These are phyloP conservation scores for Endotrypanum monterogeii DNA, from an alignment of 208 protist genomes.

Conservation along the genomic window DNA sequence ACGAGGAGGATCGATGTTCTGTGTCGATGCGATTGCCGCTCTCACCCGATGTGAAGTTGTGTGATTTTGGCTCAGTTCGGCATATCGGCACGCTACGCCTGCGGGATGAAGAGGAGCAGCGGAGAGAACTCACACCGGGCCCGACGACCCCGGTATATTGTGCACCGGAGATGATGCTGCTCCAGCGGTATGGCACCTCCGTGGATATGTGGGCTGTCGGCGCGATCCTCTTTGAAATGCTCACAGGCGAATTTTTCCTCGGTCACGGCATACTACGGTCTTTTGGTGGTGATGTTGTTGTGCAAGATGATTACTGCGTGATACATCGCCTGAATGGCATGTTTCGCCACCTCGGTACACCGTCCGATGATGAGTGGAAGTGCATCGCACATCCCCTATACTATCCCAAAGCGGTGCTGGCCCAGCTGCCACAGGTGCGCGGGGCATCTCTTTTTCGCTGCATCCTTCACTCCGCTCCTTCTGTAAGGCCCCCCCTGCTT, in stretches of 20 bases:
- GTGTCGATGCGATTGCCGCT: slow-evolving; percentile 9
- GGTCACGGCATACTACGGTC: slow-evolving; percentile 88
- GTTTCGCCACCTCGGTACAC: slow-evolving; percentile 94
- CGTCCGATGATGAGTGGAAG: slow-evolving; percentile 93
- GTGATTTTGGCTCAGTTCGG: slow-evolving; percentile 82
- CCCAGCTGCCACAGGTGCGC: slow-evolving; percentile 66
- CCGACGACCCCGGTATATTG: slow-evolving; percentile 96
- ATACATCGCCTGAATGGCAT: slow-evolving; percentile 96
- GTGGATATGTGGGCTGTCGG: slow-evolving; percentile 93
- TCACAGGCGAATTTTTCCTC: slow-evolving; percentile 92
- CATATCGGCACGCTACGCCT: slow-evolving; percentile 87
- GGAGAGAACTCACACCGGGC: slow-evolving; percentile 31
- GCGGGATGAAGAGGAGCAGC: slow-evolving; percentile 96
- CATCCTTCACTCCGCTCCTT: neutral
- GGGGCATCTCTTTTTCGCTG: slow-evolving; percentile 23
- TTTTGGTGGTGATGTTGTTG: slow-evolving; percentile 74
- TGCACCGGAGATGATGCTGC: slow-evolving; percentile 87
- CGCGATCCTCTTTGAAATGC: slow-evolving; percentile 90
- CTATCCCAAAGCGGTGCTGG: slow-evolving; percentile 91
- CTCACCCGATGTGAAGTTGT: slow-evolving; percentile 63
- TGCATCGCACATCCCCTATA: slow-evolving; percentile 95
- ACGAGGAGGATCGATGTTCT: neutral
- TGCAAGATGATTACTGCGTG: slow-evolving; percentile 56
- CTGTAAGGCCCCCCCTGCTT: neutral
- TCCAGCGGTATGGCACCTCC: slow-evolving; percentile 57